Percentiles rank a stretch among this genome's conserved stretches.
Conservation (phyloP, 352 stramenopile species). For the Phytophthora cactorum region DNA sequence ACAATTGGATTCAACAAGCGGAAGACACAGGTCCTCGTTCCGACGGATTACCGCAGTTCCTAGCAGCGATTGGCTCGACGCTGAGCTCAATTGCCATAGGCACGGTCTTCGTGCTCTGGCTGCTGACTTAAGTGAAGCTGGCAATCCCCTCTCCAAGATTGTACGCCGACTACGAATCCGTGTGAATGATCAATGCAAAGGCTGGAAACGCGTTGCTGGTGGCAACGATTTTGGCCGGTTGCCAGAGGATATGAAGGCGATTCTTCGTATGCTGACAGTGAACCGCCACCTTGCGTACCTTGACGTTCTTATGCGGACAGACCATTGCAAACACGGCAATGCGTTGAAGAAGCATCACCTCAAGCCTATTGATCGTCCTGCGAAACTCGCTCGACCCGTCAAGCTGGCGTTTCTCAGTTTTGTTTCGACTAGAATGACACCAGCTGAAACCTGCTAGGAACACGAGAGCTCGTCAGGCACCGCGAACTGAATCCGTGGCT, state of each 20-base stretch:
- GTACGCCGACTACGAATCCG: not conserved
- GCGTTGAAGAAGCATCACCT: not conserved
- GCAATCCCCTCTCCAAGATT: not conserved
- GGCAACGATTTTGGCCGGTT: not conserved
- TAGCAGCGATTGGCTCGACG: not conserved
- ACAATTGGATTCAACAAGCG: not conserved
- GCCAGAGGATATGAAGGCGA: constrained; percentile 9
- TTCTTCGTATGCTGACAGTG: constrained; percentile 8
- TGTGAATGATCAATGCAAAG: not conserved
- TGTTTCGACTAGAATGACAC: not conserved
- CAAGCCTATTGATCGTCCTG: not conserved
- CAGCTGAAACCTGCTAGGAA: not conserved
- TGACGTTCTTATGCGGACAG: constrained; percentile 1
- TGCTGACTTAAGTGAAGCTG: not conserved
- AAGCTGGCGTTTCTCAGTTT: constrained; percentile 22
- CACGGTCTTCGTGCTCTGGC: not conserved
- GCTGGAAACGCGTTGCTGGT: too few species aligned
- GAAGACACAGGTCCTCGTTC: not conserved
- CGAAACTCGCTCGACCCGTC: not conserved
- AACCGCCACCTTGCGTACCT: constrained; percentile 15
- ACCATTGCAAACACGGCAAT: not conserved
- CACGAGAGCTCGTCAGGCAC: not conserved
- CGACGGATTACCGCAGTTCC: not conserved
- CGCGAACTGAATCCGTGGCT: not conserved
- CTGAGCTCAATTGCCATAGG: not conserved